Percentiles rank a stretch among this genome's conserved stretches.
phyloP scores from a whole-genome alignment of 257 asterid genomes.

The Nemophila menziesii region DNA sequence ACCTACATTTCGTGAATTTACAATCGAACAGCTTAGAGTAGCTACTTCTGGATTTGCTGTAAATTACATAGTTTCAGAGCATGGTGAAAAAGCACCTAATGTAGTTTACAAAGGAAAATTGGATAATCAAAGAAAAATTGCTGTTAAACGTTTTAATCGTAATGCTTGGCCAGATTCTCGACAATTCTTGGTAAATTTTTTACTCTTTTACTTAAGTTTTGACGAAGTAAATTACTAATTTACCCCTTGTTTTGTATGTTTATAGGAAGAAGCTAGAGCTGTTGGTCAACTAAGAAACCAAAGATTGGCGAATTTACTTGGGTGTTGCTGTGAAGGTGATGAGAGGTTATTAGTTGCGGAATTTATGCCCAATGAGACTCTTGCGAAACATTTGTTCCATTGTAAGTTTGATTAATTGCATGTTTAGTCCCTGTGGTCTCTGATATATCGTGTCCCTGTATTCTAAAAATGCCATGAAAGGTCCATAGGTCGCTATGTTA shows the following conservation, averaged over 20 bases:
- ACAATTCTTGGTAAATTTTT: constrained; percentile 57
- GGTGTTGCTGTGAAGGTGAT: constrained; percentile 8
- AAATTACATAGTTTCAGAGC: constrained; percentile 90
- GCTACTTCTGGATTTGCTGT: constrained; percentile 91
- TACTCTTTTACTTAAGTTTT: not conserved
- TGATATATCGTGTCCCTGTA: no score
- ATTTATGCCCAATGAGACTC: constrained; percentile 9
- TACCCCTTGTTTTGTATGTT: not conserved
- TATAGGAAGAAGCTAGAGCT: constrained; percentile 81
- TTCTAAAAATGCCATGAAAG: no score
- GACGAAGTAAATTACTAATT: not conserved
- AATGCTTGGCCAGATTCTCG: constrained; percentile 88
- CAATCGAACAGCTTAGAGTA: constrained; percentile 70
- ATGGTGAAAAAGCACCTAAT: constrained; percentile 97
- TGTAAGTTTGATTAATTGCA: no score
- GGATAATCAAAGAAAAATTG: constrained; percentile 80
- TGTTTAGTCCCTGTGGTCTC: no score
- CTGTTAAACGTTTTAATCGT: constrained; percentile 88
- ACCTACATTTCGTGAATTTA: constrained; percentile 72
- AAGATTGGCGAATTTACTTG: constrained; percentile 67
- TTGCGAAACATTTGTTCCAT: constrained; percentile 86
- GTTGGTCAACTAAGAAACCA: constrained; percentile 87
- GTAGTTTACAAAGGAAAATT: constrained; percentile 83
- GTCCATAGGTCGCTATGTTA: no score
- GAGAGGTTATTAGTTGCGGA: constrained; percentile 8